Base-by-base conservation (phyloP, 495 filamentous ascomycete genomes). In the Aspergillus taichungensis region DNA sequence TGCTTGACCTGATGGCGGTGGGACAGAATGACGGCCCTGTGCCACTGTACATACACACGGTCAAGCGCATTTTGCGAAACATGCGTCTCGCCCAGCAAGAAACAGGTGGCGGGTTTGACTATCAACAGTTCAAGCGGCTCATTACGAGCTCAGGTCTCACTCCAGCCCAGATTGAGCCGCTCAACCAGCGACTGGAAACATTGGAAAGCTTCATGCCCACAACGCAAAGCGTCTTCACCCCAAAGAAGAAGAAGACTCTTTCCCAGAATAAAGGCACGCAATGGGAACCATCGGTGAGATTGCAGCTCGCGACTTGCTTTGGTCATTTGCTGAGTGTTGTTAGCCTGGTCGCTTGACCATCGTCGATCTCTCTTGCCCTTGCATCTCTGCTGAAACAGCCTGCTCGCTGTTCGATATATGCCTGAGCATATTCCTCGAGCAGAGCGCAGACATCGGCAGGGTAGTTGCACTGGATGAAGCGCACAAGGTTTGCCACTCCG, bases 361-460 rank as follows among this genome's bases (percentile, higher is more conserved):
- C 40, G 71, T 89, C 30, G 85, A 91, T 50, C 69, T 91, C 6
- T 83, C 76, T 0, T 86, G 83, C 55, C 83, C 84, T 0, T 89
- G 81, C 56, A 70, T 88, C 8, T 76, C 80, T 0, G 63, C 80
- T 1, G 74, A 78, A 30, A 76, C 72, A 36, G 85, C 83, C 0
- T 90, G 84, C 47, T 65, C 71, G 0, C 59, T 88, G 0, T 88
- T 88, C 57, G 78, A 84, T 46, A 82, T 88, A 32, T 80, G 74
- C 37, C 60, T 87, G 13, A 62, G 59, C 1, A 53, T 85, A 0
- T 86, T 83, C 53, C 57, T 85, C 1, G 77, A 82, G 40, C 67
- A 73, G 45, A 52, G 64, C 18, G 46, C 49, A 6, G 45, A 49
- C 8, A 48, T 50, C 24, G 75, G 72, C 42, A 59, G 64, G 49